Evolutionary conservation across 1,284 basidiomycete species (phyloP), one percentile per base, ranked within the genome.

Genomic region (Xerocomus nothofagi): DNA sequence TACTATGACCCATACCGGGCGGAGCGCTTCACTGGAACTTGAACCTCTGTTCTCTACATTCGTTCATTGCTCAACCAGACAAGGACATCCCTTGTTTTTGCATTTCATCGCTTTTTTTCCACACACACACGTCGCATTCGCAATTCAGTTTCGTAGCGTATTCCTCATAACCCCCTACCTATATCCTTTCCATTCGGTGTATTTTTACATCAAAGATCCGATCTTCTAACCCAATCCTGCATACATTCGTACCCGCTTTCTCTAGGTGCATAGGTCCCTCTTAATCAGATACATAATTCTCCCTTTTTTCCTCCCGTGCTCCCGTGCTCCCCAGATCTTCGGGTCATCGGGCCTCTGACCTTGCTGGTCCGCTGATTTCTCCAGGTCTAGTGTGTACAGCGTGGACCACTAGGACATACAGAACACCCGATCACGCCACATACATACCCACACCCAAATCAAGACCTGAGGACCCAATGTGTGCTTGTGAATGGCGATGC

Each of bases 21-120:
- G 49, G 61, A 52, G 27, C 20, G 55, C 14, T 63, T 65, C 62
- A 55, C 57, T 63, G 62, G 62, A 58, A 63, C 32, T 65, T 66
- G 63, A 58, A 51, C 55, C 18, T 51, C 57, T 61, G 50, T 47
- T 18, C 43, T 43, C 24, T 49, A 50, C 48, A 21, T 49, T 47
- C 56, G 17, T 65, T 64, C 47, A 15, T 56, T 58, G 21, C 34
- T 49, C 53, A 44, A 44, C 32, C 44, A 48, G 29, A 50, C 47
- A 41, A 45, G 50, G 50, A 17, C 42, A 42, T 36, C 37, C 50
- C 47, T 61, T 51, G 59, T 51, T 49, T 51, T 49, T 33, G 12
- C 49, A 41, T 38, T 50, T 40, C 38, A 43, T 36, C 26, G n/a
- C 18, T 20, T 49, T n/a, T 32, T 20, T n/a, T n/a, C n/a, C n/a